Evolutionary conservation across 2,329 filamentous ascomycete genomes (phyloP), one percentile per base, ranked within the genome.

Genomic region (Fragosphaeria purpurea): DNA sequence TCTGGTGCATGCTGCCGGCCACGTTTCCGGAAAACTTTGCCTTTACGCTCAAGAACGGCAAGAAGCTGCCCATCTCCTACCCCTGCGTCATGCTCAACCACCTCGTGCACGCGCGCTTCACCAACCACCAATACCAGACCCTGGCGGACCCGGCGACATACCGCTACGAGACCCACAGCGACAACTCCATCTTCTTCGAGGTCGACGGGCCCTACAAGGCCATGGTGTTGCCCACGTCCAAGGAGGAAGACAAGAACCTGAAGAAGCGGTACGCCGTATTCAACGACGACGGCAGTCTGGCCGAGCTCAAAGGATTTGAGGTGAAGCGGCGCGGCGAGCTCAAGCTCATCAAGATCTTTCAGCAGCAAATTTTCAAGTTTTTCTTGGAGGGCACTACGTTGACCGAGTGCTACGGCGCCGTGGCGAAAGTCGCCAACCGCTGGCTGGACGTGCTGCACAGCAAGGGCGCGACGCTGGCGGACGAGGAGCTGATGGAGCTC

Each of bases 51-150:
- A 95, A 91, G 67, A 94, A 90, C 60, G 93, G 93, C 58, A 98
- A 97, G 75, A 98, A 97, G 65, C 65, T 97, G 53, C 76, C 85
- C n/a, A 90, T 98, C 46, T 98, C 93, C 1, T 98, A 98, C 62
- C 93, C 93, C 50, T 98, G 93, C 65, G 89, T 96, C 58, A 98
- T 98, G 93, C 78, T 98, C 70, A 98, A 98, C 65, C 93, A 98
- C 64, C 76, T 96, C 4, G 93, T 98, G 7, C 93, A 98, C 63
- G 89, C 77, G 51, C 85, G 84, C 58, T 98, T 96, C 66, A 98
- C 93, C 32, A 98, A 98, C 60, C 84, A 97, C 60, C 93, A 98
- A 62, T 98, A 98, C 64, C 90, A 98, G 71, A 91, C 87, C 0
- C 74, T 98, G 3, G 76, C 81, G 1, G 90, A 98, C 59, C 77